Evolutionary conservation across 2,329 filamentous ascomycete genomes (phyloP), one percentile per base, ranked within the genome.

Genomic region (Lasiodiplodia theobromae): DNA sequence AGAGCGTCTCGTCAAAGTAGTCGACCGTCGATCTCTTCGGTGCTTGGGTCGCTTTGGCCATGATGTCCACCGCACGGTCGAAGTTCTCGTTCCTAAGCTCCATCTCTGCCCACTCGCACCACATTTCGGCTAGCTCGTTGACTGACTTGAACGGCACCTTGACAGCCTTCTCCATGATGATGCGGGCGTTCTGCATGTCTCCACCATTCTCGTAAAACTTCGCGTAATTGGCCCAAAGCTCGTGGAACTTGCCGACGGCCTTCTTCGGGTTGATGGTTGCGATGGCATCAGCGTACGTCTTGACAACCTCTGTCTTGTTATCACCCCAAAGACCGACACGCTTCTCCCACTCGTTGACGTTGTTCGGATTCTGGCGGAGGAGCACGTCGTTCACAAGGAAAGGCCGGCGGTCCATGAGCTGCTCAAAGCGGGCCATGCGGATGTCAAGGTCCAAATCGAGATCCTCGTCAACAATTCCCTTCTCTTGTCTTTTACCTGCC

Each of bases 91-190:
- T 94, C 60, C 96, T 91, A 60, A 99, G 86, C 79, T 99, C 96
- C 92, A 99, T 93, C 80, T 99, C 95, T 0, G 96, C 95, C 95
- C 96, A 99, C 81, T 97, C 94, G 71, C 96, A 96, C 96, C 96
- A 99, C 87, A 96, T 97, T 76, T 99, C 96, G 23, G 96, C 96
- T 69, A 99, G 86, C 80, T 99, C 96, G 37, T 92, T 90, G n/a
- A 99, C 95, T 0, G 94, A 96, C 77, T 97, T 98, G 85, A 96
- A 99, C 0, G 95, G 94, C 1, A 99, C 96, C 77, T 97, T 98
- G 76, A 97, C 92, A 16, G 95, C 95, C 81, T 98, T 99, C 79
- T 98, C 95, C 88, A 98, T 92, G 75, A 99, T 98, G 70, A 97
- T 86, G 38, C 96, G 88, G 47, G 96, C 94, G 72, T 91, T 97